Evolutionary conservation across 441 rosid species (phyloP).

Genomic region (Pelargonium fulgidum): DNA sequence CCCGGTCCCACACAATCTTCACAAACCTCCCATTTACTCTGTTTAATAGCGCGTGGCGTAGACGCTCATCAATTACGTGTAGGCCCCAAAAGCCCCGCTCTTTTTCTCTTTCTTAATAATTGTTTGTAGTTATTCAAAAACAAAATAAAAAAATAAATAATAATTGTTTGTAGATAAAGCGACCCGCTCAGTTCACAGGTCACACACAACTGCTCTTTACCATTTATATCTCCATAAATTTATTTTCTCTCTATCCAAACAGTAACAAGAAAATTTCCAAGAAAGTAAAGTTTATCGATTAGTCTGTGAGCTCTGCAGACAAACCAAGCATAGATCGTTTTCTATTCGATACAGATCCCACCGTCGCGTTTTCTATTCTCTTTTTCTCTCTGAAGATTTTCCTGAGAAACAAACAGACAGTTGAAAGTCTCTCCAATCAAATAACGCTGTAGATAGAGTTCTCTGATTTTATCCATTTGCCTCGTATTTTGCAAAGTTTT

Average conservation of each 20-base stretch:
- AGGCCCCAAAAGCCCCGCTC: too few species aligned
- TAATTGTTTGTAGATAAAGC: conserved; percentile 5
- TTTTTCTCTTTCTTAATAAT: too few species aligned
- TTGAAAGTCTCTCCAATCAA: conserved; percentile 26
- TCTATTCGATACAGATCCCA: background rate
- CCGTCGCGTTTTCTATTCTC: conserved; percentile 13
- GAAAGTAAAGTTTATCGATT: background rate
- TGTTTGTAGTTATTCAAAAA: too few species aligned
- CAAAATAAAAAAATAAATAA: too few species aligned
- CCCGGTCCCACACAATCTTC: conserved; percentile 3
- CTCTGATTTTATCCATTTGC: conserved; percentile 36
- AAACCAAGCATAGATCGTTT: background rate
- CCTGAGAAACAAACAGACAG: conserved; percentile 29
- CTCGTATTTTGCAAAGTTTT: conserved; percentile 34
- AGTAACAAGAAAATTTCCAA: background rate
- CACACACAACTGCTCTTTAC: background rate
- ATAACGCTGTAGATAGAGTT: conserved; percentile 23
- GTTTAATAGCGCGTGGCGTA: conserved; percentile 12
- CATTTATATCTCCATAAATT: background rate
- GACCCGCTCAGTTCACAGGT: too few species aligned
- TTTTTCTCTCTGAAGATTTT: conserved; percentile 13
- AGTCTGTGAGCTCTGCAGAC: background rate
- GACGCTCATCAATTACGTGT: conserved; percentile 13
- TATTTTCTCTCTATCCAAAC: background rate
- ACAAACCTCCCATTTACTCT: background rate